Evolutionary conservation across 2,329 filamentous ascomycete genomes (phyloP).

Genomic region (Chlorencoelia australis): DNA sequence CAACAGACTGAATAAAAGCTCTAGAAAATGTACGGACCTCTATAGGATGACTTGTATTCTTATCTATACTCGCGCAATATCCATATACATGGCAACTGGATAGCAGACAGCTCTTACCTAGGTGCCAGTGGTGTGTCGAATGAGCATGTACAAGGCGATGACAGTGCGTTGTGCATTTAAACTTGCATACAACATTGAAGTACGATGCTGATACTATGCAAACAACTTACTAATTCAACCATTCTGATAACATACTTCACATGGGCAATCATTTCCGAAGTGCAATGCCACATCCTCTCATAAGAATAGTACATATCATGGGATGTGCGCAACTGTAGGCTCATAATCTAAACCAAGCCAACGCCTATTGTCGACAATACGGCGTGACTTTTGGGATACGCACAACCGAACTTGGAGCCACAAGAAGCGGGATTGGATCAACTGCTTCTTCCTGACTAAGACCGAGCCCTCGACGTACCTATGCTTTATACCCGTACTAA

Average conservation of each 20-base stretch:
- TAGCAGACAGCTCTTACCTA: conserved; percentile 80
- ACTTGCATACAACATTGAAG: conserved; percentile 23
- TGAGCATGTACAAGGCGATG: conserved; percentile 62
- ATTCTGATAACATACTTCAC: conserved; percentile 73
- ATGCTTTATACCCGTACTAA: conserved; percentile 59
- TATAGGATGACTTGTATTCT: conserved; percentile 67
- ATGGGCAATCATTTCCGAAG: conserved; percentile 75
- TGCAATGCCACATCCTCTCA: conserved; percentile 66
- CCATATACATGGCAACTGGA: conserved; percentile 74
- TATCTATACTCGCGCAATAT: conserved; percentile 45
- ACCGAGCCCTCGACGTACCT: conserved; percentile 28
- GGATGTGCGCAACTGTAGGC: conserved; percentile 52
- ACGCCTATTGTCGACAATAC: conserved; percentile 53
- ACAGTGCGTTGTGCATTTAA: conserved; percentile 43
- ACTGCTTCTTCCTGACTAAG: conserved; percentile 4
- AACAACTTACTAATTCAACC: conserved; percentile 58
- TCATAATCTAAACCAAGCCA: conserved; percentile 50
- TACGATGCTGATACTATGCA: conserved; percentile 7
- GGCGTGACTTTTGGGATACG: conserved; percentile 78
- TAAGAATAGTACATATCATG: conserved; percentile 85
- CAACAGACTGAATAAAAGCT: conserved; percentile 1
- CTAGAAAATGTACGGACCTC: conserved; percentile 81
- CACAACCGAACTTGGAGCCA: conserved; percentile 45
- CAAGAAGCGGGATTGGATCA: conserved; percentile 36
- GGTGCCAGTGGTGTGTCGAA: conserved; percentile 72